Conservation (phyloP, 306 rosid species). For the Hippophae rhamnoides region DNA sequence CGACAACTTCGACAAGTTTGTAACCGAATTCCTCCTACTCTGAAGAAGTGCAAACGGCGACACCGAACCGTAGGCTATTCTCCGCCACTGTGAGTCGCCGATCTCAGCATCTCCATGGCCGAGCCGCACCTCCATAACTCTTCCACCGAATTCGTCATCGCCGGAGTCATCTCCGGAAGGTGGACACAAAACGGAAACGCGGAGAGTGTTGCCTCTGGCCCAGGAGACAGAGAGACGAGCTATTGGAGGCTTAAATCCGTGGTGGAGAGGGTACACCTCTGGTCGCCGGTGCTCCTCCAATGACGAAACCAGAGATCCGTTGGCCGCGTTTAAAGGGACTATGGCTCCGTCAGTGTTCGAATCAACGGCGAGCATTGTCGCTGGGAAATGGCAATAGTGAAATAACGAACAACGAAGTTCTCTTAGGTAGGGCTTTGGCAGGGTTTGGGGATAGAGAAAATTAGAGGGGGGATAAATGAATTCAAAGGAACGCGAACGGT, state of each 20-base stretch:
- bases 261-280: conserved; percentile 44
- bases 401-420: neutral
- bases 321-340: conserved; percentile 9
- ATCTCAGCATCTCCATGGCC: conserved; percentile 49
- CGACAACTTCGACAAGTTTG: conserved; percentile 39
- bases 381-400: neutral
- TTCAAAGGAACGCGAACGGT: no score
- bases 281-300: conserved; percentile 27
- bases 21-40: conserved; percentile 53
- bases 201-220: conserved; percentile 73
- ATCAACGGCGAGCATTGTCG: conserved; percentile 34
- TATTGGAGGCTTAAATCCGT: conserved; percentile 55
- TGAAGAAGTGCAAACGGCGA: conserved; percentile 82
- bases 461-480: neutral
- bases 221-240: conserved; percentile 67
- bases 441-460: conserved; percentile 10
- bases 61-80: conserved; percentile 70
- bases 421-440: conserved; percentile 26
- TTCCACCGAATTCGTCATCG: conserved; percentile 33
- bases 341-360: conserved; percentile 24
- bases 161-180: conserved; percentile 18
- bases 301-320: conserved; percentile 34
- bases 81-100: conserved; percentile 48
- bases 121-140: conserved; percentile 67
- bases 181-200: conserved; percentile 49